A percentile compares a stretch with the other conserved stretches of the same genome.
Conservation (phyloP, 208 protist species). For the Pavlovales sp. region DNA sequence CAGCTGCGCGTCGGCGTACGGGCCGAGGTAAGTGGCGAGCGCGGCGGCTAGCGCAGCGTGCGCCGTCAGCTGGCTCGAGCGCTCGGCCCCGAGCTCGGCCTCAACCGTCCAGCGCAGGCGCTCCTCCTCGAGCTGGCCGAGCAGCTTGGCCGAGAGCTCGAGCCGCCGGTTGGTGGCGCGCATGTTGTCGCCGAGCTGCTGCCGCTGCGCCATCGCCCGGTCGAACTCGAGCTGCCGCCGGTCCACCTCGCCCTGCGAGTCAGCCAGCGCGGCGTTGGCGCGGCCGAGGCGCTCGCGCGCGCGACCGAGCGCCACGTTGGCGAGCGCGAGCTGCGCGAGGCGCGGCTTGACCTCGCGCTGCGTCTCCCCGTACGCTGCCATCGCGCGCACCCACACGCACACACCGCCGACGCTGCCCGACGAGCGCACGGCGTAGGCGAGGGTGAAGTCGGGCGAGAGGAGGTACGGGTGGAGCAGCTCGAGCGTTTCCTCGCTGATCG, state of each 20-base stretch:
- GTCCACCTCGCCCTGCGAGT: constrained; percentile 82
- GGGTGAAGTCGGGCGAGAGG: constrained; percentile 85
- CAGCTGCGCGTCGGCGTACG: constrained; percentile 93
- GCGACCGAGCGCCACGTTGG: constrained; percentile 68
- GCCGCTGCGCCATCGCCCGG: constrained; percentile 87
- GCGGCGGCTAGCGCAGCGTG: constrained; percentile 91
- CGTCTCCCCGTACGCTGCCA: constrained; percentile 93
- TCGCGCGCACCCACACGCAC: constrained; percentile 88
- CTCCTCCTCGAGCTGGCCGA: constrained; percentile 91
- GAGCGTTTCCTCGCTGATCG: constrained; percentile 96
- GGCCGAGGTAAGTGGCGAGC: constrained; percentile 96
- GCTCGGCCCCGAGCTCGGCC: constrained; percentile 88
- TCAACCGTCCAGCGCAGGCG: constrained; percentile 90
- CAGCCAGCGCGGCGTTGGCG: constrained; percentile 83
- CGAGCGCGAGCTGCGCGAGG: constrained; percentile 70
- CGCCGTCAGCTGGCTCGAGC: constrained; percentile 87
- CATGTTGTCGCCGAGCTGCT: constrained; percentile 89
- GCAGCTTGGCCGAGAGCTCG: constrained; percentile 89
- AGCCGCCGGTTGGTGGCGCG: constrained; percentile 87
- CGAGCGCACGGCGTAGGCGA: constrained; percentile 75
- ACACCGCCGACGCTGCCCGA: constrained; percentile 70
- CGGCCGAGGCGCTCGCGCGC: constrained; percentile 88
- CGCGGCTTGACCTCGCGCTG: constrained; percentile 91
- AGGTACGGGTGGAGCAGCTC: constrained; percentile 96
- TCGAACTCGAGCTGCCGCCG: constrained; percentile 82